These are phyloP conservation scores for Fusarium acutatum DNA, from an alignment of 2,329 filamentous ascomycete genomes.

Conservation along the genomic window DNA sequence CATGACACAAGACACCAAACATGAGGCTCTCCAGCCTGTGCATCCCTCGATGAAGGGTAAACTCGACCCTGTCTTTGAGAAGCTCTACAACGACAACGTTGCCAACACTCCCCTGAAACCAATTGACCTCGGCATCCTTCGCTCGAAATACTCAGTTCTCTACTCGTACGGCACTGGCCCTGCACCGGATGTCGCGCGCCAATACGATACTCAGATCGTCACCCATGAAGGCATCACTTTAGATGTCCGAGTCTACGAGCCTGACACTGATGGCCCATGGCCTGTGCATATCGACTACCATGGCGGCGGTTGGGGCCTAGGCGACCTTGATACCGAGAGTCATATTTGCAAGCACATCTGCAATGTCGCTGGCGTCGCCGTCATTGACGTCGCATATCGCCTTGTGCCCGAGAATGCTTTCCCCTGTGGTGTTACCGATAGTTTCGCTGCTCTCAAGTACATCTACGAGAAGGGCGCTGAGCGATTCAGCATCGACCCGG, in stretches of 20 bases:
- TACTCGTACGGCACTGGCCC: constrained; percentile 56
- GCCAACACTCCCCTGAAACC: constrained; percentile 51
- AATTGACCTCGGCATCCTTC: constrained; percentile 50
- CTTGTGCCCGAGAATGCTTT: constrained; percentile 1
- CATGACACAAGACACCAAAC: constrained; percentile 32
- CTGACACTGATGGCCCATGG: constrained; percentile 49
- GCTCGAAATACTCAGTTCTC: constrained; percentile 53
- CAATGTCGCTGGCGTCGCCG: constrained; percentile 52
- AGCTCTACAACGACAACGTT: constrained; percentile 57
- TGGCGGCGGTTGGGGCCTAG: constrained; percentile 60
- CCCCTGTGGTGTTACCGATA: constrained; percentile 1
- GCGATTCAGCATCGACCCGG: not conserved
- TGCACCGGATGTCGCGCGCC: constrained; percentile 50
- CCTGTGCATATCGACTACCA: constrained; percentile 60
- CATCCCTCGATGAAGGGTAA: constrained; percentile 56
- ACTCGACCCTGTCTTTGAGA: constrained; percentile 56
- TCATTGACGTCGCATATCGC: constrained; percentile 51
- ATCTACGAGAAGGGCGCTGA: not conserved
- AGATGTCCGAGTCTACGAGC: not conserved
- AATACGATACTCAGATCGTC: constrained; percentile 47
- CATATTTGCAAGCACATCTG: constrained; percentile 59
- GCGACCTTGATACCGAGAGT: constrained; percentile 59
- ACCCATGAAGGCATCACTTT: not conserved
- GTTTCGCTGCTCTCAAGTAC: constrained; percentile 6
- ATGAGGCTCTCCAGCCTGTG: constrained; percentile 59